Evolutionary conservation across 192 early-diverging fungal species (phyloP).

Genomic region (Dissophora globulifera): DNA sequence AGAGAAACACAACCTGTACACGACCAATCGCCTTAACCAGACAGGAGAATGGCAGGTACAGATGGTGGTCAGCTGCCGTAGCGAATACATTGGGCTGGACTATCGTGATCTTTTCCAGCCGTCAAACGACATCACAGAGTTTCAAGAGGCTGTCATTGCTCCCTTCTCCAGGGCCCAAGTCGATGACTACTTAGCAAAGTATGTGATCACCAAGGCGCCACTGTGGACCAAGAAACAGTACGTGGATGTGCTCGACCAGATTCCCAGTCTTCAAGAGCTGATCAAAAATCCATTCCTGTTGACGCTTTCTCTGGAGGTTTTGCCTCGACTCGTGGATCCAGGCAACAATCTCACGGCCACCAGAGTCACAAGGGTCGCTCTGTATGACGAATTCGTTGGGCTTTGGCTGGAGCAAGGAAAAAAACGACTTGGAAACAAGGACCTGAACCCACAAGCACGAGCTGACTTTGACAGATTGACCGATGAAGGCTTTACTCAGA

Average conservation of each 20-base stretch:
- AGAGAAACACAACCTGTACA: background rate
- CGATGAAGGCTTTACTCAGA: background rate
- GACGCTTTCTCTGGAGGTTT: background rate
- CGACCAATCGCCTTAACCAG: background rate
- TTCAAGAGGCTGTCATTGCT: no score
- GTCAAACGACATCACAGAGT: no score
- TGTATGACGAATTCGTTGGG: background rate
- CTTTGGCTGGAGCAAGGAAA: background rate
- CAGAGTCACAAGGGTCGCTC: background rate
- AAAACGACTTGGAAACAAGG: background rate
- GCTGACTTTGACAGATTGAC: background rate
- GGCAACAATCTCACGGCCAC: background rate
- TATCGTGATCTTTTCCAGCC: background rate
- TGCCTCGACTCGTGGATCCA: background rate
- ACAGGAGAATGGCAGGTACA: background rate
- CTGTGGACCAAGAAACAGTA: background rate
- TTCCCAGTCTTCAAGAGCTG: background rate
- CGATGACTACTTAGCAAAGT: no score
- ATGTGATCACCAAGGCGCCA: background rate
- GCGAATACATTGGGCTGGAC: background rate
- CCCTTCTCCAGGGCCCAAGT: no score
- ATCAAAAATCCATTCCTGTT: constrained; percentile 4
- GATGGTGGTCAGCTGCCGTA: constrained; percentile 15
- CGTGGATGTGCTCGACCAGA: background rate
- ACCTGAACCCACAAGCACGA: background rate